phyloP scores from a whole-genome alignment of 208 protist genomes.

The Naegleria lovaniensis region DNA sequence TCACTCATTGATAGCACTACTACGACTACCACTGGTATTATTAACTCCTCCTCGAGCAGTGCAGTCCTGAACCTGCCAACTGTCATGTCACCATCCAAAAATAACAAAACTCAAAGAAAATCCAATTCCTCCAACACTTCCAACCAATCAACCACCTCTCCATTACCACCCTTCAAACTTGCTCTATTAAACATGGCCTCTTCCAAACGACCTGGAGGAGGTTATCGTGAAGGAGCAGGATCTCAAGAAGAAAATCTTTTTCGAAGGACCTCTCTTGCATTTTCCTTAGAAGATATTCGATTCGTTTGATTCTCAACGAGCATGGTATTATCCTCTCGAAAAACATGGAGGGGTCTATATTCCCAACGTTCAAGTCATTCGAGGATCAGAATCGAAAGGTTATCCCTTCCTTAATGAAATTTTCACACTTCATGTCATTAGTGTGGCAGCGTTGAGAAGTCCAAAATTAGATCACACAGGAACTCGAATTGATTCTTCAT shows the following conservation, averaged over 20 bases:
- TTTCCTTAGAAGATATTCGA: neutral
- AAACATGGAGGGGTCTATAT: neutral
- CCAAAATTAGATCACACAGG: neutral
- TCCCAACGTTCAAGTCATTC: neutral
- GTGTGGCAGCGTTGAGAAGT: neutral
- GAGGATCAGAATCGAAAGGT: neutral
- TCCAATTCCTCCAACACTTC: too few species aligned
- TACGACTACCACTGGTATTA: too few species aligned
- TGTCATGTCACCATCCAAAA: too few species aligned
- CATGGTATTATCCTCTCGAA: slow-evolving; percentile 24
- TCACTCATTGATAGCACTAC: too few species aligned
- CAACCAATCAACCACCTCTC: too few species aligned
- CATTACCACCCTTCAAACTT: too few species aligned
- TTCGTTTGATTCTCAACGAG: neutral
- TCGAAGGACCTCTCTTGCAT: slow-evolving; percentile 17
- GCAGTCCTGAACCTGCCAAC: too few species aligned
- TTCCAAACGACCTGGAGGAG: slow-evolving; percentile 18
- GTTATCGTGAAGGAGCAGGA: slow-evolving; percentile 11
- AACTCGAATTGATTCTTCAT: neutral
- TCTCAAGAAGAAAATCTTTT: slow-evolving; percentile 37
- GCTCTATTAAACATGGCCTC: slow-evolving; percentile 33
- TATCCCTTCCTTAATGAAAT: neutral
- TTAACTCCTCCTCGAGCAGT: too few species aligned
- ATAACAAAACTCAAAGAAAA: too few species aligned
- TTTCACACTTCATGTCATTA: neutral